These are phyloP conservation scores for Tremella fuciformis DNA, from an alignment of 768 basidiomycete genomes.

Conservation along the genomic window DNA sequence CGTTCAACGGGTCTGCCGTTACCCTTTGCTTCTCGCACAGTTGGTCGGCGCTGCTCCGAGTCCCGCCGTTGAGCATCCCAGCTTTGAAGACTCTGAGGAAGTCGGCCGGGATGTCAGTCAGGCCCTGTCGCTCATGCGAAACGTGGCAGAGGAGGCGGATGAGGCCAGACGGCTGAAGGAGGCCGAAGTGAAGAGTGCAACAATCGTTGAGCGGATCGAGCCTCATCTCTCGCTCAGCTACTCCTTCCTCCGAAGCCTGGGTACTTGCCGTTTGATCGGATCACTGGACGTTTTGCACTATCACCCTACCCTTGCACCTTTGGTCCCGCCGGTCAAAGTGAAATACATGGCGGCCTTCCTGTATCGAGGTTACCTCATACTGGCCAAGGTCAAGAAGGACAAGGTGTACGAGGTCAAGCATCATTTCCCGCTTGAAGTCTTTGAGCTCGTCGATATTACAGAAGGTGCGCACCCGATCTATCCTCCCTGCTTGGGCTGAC, in stretches of 20 bases:
- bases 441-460: conserved; percentile 66
- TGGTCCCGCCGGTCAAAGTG: conserved; percentile 61
- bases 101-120: conserved; percentile 44
- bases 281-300: conserved; percentile 82
- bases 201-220: conserved; percentile 67
- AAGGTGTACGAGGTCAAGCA: conserved; percentile 76
- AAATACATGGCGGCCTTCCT: conserved; percentile 90
- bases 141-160: conserved; percentile 73
- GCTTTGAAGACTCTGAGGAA: conserved; percentile 13
- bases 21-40: conserved; percentile 81
- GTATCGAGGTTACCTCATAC: conserved; percentile 80
- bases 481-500: conserved; percentile 9
- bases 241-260: conserved; percentile 61
- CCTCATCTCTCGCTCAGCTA: conserved; percentile 46
- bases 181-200: conserved; percentile 63
- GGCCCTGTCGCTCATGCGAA: conserved; percentile 66
- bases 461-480: conserved; percentile 59
- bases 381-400: conserved; percentile 79
- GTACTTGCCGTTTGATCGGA: conserved; percentile 74
- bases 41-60: conserved; percentile 53
- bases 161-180: conserved; percentile 72
- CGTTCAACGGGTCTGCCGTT: conserved; percentile 93
- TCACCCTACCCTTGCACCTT: conserved; percentile 58
- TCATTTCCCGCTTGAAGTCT: conserved; percentile 77
- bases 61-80: conserved; percentile 15